A percentile compares a stretch with the other conserved stretches of the same genome.
These are phyloP conservation scores for Melocanna baccifera DNA, from an alignment of 176 grass and related monocot species.

Conservation along the genomic window DNA sequence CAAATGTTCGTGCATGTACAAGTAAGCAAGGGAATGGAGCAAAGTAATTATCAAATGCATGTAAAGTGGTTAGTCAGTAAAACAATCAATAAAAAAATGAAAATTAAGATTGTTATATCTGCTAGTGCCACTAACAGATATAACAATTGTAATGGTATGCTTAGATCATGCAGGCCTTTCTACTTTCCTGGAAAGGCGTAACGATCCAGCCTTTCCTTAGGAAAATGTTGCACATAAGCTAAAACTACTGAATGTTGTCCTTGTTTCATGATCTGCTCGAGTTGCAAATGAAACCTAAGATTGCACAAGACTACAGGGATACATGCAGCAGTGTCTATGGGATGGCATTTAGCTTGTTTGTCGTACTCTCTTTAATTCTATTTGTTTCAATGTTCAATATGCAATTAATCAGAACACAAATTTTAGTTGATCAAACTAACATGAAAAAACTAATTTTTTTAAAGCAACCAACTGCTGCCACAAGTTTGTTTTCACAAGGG, in stretches of 20 bases:
- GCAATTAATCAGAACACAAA: not conserved
- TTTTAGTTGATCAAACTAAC: conserved; percentile 11
- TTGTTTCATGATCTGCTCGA: not conserved
- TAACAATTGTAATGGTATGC: conserved; percentile 3
- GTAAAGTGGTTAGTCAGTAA: not conserved
- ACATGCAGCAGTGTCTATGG: not conserved
- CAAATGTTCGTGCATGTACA: not conserved
- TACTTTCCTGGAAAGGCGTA: conserved; percentile 13
- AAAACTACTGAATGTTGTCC: not conserved
- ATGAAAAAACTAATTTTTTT: not conserved
- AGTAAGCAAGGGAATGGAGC: not conserved
- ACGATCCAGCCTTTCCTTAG: not conserved
- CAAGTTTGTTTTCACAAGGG: not conserved
- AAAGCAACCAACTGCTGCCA: not conserved
- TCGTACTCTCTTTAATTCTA: not conserved
- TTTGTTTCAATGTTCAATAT: not conserved
- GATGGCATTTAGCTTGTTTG: not conserved
- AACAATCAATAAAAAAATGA: not conserved
- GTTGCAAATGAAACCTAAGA: not conserved
- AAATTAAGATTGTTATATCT: not conserved
- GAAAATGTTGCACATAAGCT: not conserved
- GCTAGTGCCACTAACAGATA: not conserved
- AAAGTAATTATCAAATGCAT: not conserved
- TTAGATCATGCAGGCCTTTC: not conserved
- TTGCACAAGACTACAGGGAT: not conserved